Evolutionary conservation across 2,329 filamentous ascomycete species (phyloP).

Genomic region (Cladosporium sp.): DNA sequence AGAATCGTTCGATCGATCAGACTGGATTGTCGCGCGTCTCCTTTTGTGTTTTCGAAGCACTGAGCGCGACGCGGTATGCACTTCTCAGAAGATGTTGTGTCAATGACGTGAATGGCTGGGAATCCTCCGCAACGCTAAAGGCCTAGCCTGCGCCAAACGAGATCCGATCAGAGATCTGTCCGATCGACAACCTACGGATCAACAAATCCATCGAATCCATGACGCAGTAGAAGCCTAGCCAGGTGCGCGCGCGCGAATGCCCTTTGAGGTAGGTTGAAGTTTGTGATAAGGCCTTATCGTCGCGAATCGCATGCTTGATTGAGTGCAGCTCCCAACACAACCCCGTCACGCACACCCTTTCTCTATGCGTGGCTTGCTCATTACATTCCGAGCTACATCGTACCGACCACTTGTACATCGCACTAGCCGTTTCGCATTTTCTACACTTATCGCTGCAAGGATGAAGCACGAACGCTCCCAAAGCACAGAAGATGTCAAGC

Average conservation of each 20-base stretch:
- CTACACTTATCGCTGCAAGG: neutral
- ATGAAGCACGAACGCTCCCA: slow-evolving; percentile 23
- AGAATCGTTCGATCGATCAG: neutral
- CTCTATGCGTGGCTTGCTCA: slow-evolving; percentile 3
- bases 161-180: slow-evolving; percentile 11
- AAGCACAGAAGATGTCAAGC: slow-evolving; percentile 38
- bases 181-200: slow-evolving; percentile 2
- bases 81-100: neutral
- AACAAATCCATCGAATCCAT: neutral
- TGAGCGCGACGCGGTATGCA: neutral
- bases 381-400: neutral
- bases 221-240: slow-evolving; percentile 1
- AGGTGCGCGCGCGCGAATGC: neutral
- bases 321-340: too few species aligned
- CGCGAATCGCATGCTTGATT: neutral
- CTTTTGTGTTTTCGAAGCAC: neutral
- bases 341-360: neutral
- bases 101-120: neutral
- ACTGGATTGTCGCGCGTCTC: neutral
- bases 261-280: neutral
- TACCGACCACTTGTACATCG: neutral
- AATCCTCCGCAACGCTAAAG: slow-evolving; percentile 9
- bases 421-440: neutral
- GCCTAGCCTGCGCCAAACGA: neutral
- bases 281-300: slow-evolving; percentile 3